A percentile compares a stretch with the other conserved stretches of the same genome.
These are phyloP conservation scores for Ampelomyces quisqualis DNA, from an alignment of 2,329 filamentous ascomycete species.

Conservation along the genomic window DNA sequence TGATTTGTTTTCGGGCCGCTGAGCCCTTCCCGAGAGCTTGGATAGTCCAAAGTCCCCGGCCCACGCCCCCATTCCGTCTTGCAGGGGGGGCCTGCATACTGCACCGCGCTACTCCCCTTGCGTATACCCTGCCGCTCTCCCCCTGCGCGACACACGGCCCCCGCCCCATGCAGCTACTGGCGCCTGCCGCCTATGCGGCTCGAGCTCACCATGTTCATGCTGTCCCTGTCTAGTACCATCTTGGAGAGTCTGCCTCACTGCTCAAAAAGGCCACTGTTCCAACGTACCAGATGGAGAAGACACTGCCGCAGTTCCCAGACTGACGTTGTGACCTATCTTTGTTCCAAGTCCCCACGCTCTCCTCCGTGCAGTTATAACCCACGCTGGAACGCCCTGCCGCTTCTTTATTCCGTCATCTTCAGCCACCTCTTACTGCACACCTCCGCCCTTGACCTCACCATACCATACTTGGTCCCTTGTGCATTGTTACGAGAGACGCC, in stretches of 20 bases:
- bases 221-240: conserved; percentile 33
- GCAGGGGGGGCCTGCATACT: conserved; percentile 19
- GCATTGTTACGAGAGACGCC: conserved; percentile 6
- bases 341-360: conserved; percentile 23
- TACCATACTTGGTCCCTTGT: conserved; percentile 7
- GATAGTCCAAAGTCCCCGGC: conserved; percentile 23
- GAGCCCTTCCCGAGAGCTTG: conserved; percentile 35
- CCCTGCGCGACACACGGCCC: conserved; percentile 33
- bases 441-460: conserved; percentile 9
- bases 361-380: conserved; percentile 35
- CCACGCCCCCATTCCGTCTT: conserved; percentile 23
- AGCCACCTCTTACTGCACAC: conserved; percentile 8
- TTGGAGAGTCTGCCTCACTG: conserved; percentile 42
- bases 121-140: conserved; percentile 16
- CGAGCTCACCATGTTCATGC: conserved; percentile 28
- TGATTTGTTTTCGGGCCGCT: conserved; percentile 41
- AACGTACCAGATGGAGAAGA: conserved; percentile 28
- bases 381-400: conserved; percentile 28
- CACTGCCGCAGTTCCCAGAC: conserved; percentile 40
- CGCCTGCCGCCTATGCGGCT: conserved; percentile 40
- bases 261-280: conserved; percentile 34
- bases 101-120: conserved; percentile 17
- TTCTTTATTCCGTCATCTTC: conserved; percentile 16
- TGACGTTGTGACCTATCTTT: conserved; percentile 23
- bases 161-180: conserved; percentile 35